Base-by-base conservation (phyloP, 495 filamentous ascomycete species). In the Haplographium delicatum region DNA sequence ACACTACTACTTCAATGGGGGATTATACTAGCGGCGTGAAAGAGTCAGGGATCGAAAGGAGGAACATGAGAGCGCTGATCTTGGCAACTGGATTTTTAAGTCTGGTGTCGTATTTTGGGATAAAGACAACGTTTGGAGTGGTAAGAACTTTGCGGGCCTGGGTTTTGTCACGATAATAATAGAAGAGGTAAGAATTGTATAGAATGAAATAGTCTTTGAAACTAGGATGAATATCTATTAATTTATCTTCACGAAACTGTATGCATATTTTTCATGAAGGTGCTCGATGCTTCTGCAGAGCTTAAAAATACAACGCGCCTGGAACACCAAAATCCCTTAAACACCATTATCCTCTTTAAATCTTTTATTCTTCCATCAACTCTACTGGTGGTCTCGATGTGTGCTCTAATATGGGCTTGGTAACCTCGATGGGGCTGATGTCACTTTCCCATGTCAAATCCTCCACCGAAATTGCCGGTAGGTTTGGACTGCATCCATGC, bases 381-480 rank as follows among this genome's bases (percentile, higher is more conserved):
- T 97, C 93, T 1, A 98, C 82, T 0, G 93, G 93, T 11, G 93
- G 93, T 41, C 91, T 74, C 4, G 82, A 57, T 2, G 93, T 98
- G 65, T 95, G 88, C 43, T 80, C 72, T 57, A 82, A 72, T 51
- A 80, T 82, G 54, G 80, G 78, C 64, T 65, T 78, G 39, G 66
- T 67, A 56, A 59, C 68, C 45, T 70, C 75, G 46, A 70, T 64
- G 0, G 68, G 68, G 18, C 70, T 76, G 44, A 70, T 58, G 20
- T 65, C 67, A 3, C 72, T 74, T 27, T 68, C 75, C 42, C 83
- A 76, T 22, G 80, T 94, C 60, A 85, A 87, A 68, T 97, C 94
- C 61, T 94, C 88, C 5, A 98, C 89, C 54, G 87, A 82, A 22
- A 98, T 95, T 9, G 86, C 88, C 0, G 93, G 93, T 52, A 98